phyloP scores from a whole-genome alignment of 257 asterid species.

The Solanum ossicruentum region DNA sequence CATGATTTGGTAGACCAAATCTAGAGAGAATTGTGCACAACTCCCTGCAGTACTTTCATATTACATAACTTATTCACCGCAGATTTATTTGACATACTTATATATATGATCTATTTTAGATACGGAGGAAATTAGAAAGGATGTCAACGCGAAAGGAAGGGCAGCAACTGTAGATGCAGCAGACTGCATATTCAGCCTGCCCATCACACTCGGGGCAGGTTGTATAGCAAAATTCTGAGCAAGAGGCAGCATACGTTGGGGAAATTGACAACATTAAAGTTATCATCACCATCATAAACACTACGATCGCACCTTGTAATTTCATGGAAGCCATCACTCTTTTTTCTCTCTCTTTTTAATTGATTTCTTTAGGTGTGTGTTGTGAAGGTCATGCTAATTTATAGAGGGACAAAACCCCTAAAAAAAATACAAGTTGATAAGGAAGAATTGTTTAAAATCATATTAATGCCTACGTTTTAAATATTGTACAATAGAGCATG shows the following conservation, averaged over 20 bases:
- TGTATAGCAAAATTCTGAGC: too few relatives aligned
- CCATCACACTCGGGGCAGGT: fast-evolving
- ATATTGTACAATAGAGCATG: too few relatives aligned
- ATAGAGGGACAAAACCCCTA: neutral
- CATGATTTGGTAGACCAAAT: too few relatives aligned
- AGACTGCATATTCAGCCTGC: neutral
- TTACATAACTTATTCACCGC: too few relatives aligned
- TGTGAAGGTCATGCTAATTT: neutral
- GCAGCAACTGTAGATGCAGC: neutral
- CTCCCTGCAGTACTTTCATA: too few relatives aligned
- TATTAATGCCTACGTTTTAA: too few relatives aligned
- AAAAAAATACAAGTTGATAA: too few relatives aligned
- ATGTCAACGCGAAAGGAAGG: neutral
- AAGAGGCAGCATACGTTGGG: too few relatives aligned
- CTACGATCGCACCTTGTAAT: neutral
- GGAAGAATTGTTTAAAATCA: too few relatives aligned
- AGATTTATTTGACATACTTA: too few relatives aligned
- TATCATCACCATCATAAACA: neutral
- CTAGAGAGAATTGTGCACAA: too few relatives aligned
- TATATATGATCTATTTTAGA: neutral
- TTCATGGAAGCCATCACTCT: neutral
- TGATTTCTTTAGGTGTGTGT: neutral
- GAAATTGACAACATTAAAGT: neutral
- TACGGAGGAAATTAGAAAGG: neutral
- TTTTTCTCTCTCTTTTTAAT: neutral